Conservation (phyloP, 345 rosid species). For the Laguncularia racemosa region DNA sequence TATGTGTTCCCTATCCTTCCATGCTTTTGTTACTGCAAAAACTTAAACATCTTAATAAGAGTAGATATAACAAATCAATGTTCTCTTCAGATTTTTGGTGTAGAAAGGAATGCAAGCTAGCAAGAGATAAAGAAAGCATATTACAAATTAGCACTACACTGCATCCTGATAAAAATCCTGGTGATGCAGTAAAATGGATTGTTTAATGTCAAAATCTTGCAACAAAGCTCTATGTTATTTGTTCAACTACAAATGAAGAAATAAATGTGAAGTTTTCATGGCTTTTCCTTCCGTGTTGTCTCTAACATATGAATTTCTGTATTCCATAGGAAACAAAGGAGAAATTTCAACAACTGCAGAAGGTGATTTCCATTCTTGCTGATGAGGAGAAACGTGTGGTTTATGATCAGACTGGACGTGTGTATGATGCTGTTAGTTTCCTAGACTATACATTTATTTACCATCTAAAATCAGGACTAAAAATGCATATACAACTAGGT, state of each 20-base stretch:
- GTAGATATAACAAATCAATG: no score
- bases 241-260: background rate
- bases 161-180: constrained; percentile 93
- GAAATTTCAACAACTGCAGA: constrained; percentile 92
- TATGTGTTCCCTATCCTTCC: background rate
- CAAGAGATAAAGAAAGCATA: constrained; percentile 91
- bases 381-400: constrained; percentile 79
- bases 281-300: no score
- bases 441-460: background rate
- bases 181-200: constrained; percentile 49
- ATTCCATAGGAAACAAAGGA: constrained; percentile 75
- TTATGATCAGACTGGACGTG: constrained; percentile 85
- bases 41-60: no score
- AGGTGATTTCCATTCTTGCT: constrained; percentile 81
- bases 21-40: no score
- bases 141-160: constrained; percentile 76
- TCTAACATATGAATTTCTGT: no score
- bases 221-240: background rate
- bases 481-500: background rate
- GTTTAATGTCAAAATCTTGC: background rate
- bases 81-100: constrained; percentile 64
- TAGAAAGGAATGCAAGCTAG: constrained; percentile 56
- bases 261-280: background rate
- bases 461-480: background rate
- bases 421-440: constrained; percentile 81